Evolutionary conservation across 768 basidiomycete species (phyloP), one percentile per base, ranked within the genome.

Genomic region (Tylopilus subfusipes): DNA sequence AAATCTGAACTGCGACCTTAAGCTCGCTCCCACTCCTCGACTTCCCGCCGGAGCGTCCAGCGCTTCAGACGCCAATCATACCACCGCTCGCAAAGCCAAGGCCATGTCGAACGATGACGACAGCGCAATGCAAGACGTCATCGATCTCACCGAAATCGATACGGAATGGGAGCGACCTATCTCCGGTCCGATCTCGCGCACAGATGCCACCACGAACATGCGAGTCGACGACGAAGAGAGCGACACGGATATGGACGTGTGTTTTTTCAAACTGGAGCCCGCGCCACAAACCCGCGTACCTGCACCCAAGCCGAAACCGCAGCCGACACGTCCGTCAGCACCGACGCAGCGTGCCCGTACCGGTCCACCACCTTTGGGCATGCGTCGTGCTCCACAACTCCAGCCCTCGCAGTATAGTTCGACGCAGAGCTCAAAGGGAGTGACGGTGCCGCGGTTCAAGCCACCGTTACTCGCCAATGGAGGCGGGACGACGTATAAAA

Each of bases 351-450:
- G 58, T 8, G 4, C 52, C 0, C 58, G 58, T 19, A 30, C 47
- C 0, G 65, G 56, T 9, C 70, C 66, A 25, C 68, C 68, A 4
- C 64, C 52, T 3, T 50, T 69, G 9, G 68, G 68, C 7, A 69
- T 69, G 68, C 68, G 68, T 18, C 63, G 70, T 14, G 49, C 52
- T 0, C 34, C 64, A 14, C 60, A 59, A 24, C 42, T 55, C 18
- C 58, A 53, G 25, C 10, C 56, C 39, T 59, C 69, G 0, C 69
- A 71, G 29, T 64, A 56, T 12, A 16, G 38, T 18, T 42, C 55
- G 2, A 57, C 68, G 5, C 69, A 69, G 29, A 30, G 22, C 36
- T 25, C 66, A 42, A 69, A 57, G 30, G 14, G 49, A 16, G 21
- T 24, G 18, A 50, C 48, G 5, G 61, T 59, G 13, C 66, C 69